Conservation (phyloP, 2,329 filamentous ascomycete species). For the Emericellopsis cladophorae region DNA sequence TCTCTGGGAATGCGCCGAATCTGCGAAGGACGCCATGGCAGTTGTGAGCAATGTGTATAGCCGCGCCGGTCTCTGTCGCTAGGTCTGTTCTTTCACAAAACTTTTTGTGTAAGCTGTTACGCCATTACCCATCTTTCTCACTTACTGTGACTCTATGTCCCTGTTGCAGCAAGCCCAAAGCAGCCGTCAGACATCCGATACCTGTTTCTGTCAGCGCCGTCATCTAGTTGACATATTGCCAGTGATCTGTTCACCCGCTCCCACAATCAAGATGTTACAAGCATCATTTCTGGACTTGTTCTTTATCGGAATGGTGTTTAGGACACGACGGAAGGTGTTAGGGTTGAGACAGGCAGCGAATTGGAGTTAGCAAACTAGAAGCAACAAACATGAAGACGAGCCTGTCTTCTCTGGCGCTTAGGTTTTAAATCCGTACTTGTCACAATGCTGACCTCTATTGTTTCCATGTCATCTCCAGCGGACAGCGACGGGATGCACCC, state of each 20-base stretch:
- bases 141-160: conserved; percentile 28
- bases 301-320: not conserved
- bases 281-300: not conserved
- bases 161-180: conserved; percentile 33
- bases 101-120: conserved; percentile 19
- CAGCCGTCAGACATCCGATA: conserved; percentile 34
- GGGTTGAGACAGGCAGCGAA: no score
- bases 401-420: no score
- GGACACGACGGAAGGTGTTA: no score
- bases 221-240: no score
- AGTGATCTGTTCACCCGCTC: conserved; percentile 6
- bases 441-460: no score
- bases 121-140: conserved; percentile 10
- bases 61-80: conserved; percentile 43
- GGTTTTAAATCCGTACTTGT: no score
- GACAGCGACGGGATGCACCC: no score
- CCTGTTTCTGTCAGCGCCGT: conserved; percentile 11
- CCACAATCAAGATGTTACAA: conserved; percentile 8
- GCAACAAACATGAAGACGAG: no score
- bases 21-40: conserved; percentile 39
- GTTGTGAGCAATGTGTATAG: conserved; percentile 51
- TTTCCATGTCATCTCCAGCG: no score
- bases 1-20: conserved; percentile 23
- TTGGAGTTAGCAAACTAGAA: no score
- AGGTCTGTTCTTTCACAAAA: conserved; percentile 43